Percentiles rank a stretch among this genome's conserved stretches.
These are phyloP conservation scores for Cercospora sojina DNA, from an alignment of 2,329 filamentous ascomycete species.

Conservation along the genomic window DNA sequence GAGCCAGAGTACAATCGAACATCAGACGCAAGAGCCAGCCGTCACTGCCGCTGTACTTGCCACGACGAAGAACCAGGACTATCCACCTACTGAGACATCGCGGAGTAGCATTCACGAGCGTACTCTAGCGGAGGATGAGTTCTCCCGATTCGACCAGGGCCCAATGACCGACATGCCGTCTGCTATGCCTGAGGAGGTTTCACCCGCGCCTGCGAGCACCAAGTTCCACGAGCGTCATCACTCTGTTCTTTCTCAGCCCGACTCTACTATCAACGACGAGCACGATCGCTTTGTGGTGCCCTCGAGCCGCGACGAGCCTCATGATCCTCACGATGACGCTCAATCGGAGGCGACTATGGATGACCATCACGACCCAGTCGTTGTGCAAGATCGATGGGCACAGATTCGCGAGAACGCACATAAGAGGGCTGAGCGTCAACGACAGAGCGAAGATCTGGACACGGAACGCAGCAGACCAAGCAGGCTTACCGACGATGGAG, in stretches of 20 bases:
- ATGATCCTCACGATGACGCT: constrained; percentile 17
- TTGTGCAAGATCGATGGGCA: constrained; percentile 78
- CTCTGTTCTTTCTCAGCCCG: constrained; percentile 20
- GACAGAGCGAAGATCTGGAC: constrained; percentile 60
- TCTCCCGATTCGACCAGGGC: constrained; percentile 79
- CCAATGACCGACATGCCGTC: constrained; percentile 84
- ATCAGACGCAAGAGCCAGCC: constrained; percentile 13
- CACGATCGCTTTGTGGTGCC: constrained; percentile 19
- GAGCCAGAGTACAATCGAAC: constrained; percentile 26
- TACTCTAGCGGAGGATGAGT: constrained; percentile 60
- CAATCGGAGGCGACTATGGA: constrained; percentile 46
- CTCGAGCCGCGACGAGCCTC: constrained; percentile 8
- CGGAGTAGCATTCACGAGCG: constrained; percentile 61
- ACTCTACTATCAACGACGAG: constrained; percentile 16
- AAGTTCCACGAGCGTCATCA: constrained; percentile 25
- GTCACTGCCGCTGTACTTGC: constrained; percentile 26
- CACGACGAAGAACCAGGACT: constrained; percentile 45
- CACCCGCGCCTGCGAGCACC: constrained; percentile 23
- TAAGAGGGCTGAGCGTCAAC: constrained; percentile 58
- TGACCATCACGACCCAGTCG: constrained; percentile 39
- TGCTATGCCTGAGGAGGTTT: constrained; percentile 59
- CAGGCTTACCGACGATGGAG: constrained; percentile 68
- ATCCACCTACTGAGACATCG: constrained; percentile 55
- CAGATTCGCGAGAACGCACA: constrained; percentile 95
- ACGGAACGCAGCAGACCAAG: constrained; percentile 47